Conservation (phyloP, 1,139 yeast species). For the Pneumocystis jirovecii region DNA sequence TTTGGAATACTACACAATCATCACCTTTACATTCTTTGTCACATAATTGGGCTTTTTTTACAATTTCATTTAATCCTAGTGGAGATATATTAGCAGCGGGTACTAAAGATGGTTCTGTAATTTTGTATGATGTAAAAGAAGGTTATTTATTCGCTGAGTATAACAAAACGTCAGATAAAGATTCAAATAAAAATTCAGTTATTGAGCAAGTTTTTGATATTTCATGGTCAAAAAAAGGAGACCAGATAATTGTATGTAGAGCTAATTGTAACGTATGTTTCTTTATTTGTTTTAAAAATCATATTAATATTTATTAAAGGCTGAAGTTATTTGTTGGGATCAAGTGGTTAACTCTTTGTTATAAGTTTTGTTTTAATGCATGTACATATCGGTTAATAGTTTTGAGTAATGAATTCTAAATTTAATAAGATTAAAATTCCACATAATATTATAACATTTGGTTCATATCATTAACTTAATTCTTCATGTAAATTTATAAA, state of each 20-base stretch:
- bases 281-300: background rate
- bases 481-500: no score
- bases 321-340: background rate
- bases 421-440: background rate
- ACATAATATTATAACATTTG: background rate
- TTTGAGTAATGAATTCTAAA: background rate
- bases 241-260: background rate
- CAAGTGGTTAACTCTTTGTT: background rate
- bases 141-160: background rate
- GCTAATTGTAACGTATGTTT: background rate
- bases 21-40: slow-evolving; percentile 2
- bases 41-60: slow-evolving; percentile 2
- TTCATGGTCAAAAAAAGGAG: background rate
- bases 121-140: background rate
- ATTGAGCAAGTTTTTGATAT: background rate
- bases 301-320: background rate
- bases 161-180: background rate
- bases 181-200: background rate
- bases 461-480: background rate
- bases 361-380: background rate
- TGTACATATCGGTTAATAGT: background rate
- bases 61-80: slow-evolving; percentile 2
- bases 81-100: slow-evolving; percentile 1
- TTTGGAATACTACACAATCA: slow-evolving; percentile 11
- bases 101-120: slow-evolving; percentile 1